phyloP scores from a whole-genome alignment of 1,284 basidiomycete species.

The Chondrostereum purpureum region DNA sequence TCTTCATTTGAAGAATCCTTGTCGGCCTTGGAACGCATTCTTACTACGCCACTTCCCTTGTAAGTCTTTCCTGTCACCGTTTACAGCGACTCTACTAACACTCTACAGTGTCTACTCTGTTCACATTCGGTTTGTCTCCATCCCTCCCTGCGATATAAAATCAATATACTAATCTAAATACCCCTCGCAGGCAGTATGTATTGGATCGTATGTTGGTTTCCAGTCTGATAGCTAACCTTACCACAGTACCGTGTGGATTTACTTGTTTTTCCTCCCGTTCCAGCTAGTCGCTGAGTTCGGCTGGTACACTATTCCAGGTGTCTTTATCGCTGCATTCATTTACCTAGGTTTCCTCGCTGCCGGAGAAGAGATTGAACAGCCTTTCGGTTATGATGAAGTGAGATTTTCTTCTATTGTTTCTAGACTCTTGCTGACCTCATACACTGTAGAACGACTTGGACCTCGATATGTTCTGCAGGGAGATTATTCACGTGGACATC shows the following conservation, averaged over 20 bases:
- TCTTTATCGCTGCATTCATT: conserved; percentile 56
- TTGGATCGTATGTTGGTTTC: too few species aligned
- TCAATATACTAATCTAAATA: not conserved
- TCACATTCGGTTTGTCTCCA: conserved; percentile 40
- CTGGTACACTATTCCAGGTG: conserved; percentile 55
- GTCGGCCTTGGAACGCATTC: conserved; percentile 45
- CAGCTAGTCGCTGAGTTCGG: conserved; percentile 52
- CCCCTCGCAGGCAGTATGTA: not conserved
- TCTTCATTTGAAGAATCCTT: conserved; percentile 49
- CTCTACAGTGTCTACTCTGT: conserved; percentile 47
- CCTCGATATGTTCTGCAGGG: conserved; percentile 14
- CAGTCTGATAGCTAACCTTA: conserved; percentile 1
- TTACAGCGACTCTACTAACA: not conserved
- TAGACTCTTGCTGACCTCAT: not conserved
- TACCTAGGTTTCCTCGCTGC: conserved; percentile 61
- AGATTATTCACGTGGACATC: conserved; percentile 14
- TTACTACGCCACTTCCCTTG: conserved; percentile 62
- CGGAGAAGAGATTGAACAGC: conserved; percentile 65
- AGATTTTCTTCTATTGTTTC: too few species aligned
- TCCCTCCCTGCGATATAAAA: not conserved
- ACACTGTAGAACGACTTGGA: conserved; percentile 13
- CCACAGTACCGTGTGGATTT: conserved; percentile 57
- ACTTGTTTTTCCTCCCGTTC: conserved; percentile 64
- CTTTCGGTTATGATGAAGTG: conserved; percentile 38
- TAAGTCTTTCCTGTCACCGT: conserved; percentile 27